These are phyloP conservation scores for Penicillium sp. DNA, from an alignment of 2,329 filamentous ascomycete species.

Conservation along the genomic window DNA sequence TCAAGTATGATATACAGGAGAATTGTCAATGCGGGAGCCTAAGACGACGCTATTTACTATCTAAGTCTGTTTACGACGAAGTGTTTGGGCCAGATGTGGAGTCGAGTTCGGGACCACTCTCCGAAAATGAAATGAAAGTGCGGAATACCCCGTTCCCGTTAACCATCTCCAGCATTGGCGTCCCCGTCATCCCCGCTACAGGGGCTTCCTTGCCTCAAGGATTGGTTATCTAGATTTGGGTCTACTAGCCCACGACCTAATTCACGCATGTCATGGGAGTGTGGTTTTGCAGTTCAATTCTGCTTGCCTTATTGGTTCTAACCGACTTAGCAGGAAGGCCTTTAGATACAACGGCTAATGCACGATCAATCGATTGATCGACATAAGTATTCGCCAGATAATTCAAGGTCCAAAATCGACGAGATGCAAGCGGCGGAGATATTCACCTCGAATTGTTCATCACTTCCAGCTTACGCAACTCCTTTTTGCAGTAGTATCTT, in stretches of 20 bases:
- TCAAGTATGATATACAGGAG: background rate
- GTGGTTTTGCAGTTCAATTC: background rate
- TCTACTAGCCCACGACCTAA: background rate
- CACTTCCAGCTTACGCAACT: background rate
- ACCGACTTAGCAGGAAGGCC: background rate
- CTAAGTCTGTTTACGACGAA: background rate
- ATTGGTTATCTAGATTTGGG: background rate
- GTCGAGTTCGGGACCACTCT: background rate
- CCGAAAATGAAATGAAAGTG: background rate
- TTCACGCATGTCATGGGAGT: background rate
- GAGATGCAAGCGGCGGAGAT: conserved; percentile 5
- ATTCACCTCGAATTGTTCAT: background rate
- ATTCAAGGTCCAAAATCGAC: background rate
- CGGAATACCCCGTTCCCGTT: conserved; percentile 3
- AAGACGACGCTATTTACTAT: too few species aligned
- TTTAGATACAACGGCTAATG: background rate
- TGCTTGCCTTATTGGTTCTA: background rate
- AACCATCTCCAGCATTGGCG: conserved; percentile 1
- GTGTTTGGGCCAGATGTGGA: background rate
- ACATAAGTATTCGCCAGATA: background rate
- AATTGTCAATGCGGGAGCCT: too few species aligned
- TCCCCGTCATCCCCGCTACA: background rate
- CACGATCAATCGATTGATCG: conserved; percentile 6
- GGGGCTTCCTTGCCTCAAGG: background rate
- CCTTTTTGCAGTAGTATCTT: background rate